Percentiles rank a stretch among this genome's conserved stretches.
Conservation (phyloP, 2,329 filamentous ascomycete species). For the Kalaharituber pfeilii region DNA sequence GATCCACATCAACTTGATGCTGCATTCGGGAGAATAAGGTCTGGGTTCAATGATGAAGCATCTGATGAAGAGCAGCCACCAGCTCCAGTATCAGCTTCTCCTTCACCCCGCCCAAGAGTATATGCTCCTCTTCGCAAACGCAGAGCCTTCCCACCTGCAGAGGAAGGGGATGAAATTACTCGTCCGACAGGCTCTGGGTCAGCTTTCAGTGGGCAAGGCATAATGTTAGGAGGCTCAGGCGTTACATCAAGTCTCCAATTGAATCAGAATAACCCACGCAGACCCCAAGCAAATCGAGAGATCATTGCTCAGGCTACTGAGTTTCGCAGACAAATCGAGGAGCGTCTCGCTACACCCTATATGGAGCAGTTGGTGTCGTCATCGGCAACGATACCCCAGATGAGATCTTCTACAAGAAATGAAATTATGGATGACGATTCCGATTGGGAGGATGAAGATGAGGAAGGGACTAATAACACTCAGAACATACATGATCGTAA, state of each 20-base stretch:
- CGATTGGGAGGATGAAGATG: conserved; percentile 11
- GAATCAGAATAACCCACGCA: conserved; percentile 6
- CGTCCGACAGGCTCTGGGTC: background rate
- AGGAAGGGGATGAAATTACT: conserved; percentile 12
- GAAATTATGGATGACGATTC: background rate
- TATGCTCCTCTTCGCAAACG: conserved; percentile 7
- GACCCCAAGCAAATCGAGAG: conserved; percentile 19
- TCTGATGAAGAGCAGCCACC: background rate
- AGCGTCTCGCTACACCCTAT: conserved; percentile 4
- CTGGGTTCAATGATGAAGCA: background rate
- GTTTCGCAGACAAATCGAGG: conserved; percentile 18
- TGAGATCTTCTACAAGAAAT: background rate
- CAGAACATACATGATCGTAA: background rate
- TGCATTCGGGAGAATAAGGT: background rate
- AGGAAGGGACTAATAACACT: background rate
- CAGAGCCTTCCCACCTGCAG: conserved; percentile 7
- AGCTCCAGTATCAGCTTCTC: background rate
- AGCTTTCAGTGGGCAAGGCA: background rate
- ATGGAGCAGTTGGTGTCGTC: background rate
- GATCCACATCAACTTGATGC: background rate
- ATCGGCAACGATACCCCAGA: background rate
- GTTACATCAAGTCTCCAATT: background rate
- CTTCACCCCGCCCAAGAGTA: conserved; percentile 3
- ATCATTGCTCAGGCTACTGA: conserved; percentile 18
- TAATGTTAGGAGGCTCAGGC: background rate